Percentiles rank a stretch among this genome's conserved stretches.
These are phyloP conservation scores for Amesomyces nigricolor DNA, from an alignment of 2,329 filamentous ascomycete genomes.

Conservation along the genomic window DNA sequence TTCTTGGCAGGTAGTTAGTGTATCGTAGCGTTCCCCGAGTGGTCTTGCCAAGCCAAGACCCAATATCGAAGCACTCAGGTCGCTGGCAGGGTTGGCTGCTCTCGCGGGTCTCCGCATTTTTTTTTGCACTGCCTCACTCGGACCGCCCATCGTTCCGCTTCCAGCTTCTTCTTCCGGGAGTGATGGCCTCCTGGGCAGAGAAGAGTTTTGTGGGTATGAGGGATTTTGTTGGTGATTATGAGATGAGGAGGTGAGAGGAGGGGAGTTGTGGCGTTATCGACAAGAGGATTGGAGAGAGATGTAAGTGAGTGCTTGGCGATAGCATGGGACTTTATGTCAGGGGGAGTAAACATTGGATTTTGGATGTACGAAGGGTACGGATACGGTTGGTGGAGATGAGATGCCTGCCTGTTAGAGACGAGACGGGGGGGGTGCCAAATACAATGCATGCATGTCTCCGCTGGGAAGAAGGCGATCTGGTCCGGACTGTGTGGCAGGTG, in stretches of 20 bases:
- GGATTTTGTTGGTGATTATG: neutral
- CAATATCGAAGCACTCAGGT: neutral
- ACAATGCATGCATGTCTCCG: neutral
- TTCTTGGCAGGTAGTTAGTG: neutral
- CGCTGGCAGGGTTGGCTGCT: neutral
- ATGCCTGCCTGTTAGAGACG: neutral
- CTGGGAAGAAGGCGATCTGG: neutral
- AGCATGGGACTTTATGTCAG: too few species aligned
- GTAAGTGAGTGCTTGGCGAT: too few species aligned
- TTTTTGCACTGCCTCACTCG: slow-evolving; percentile 14
- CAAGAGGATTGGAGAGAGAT: neutral
- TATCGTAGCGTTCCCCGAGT: too few species aligned
- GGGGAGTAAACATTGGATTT: too few species aligned
- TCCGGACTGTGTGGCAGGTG: neutral
- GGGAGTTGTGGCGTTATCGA: too few species aligned
- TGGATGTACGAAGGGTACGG: too few species aligned
- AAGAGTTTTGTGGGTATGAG: neutral
- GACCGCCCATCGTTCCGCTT: neutral
- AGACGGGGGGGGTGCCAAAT: neutral
- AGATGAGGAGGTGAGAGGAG: too few species aligned
- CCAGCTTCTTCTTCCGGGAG: neutral
- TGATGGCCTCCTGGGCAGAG: neutral
- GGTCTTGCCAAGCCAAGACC: slow-evolving; percentile 1
- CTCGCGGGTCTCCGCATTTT: slow-evolving; percentile 1
- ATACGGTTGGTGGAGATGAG: neutral